These are phyloP conservation scores for Candida glaebosa DNA, from an alignment of 805 yeast genomes.

Conservation along the genomic window DNA sequence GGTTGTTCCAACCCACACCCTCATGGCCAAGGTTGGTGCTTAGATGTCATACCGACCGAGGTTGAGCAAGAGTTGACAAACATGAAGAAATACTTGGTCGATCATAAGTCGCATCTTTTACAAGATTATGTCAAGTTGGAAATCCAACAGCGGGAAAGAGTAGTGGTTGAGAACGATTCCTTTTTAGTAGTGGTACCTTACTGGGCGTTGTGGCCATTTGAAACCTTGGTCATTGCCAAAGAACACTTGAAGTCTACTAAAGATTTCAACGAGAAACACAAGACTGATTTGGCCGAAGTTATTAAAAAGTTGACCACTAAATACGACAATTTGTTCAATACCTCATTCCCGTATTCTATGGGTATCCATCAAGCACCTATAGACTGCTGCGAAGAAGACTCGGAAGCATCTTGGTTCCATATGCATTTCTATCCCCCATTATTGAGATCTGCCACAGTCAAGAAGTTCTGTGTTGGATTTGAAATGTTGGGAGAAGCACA, in stretches of 20 bases:
- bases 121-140: slow-evolving; percentile 63
- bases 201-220: slow-evolving; percentile 86
- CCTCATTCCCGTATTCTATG: slow-evolving; percentile 78
- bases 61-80: slow-evolving; percentile 55
- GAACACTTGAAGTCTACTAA: slow-evolving; percentile 48
- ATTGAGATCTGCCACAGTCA: slow-evolving; percentile 68
- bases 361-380: slow-evolving; percentile 77
- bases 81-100: slow-evolving; percentile 43
- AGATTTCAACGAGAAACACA: slow-evolving; percentile 46
- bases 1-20: slow-evolving; percentile 83
- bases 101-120: slow-evolving; percentile 46
- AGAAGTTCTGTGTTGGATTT: slow-evolving; percentile 73
- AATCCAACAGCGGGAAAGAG: slow-evolving; percentile 45
- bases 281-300: slow-evolving; percentile 52
- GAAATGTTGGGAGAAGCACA: slow-evolving; percentile 69
- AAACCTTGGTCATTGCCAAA: slow-evolving; percentile 61
- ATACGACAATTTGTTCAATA: slow-evolving; percentile 67
- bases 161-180: slow-evolving; percentile 57
- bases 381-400: slow-evolving; percentile 38
- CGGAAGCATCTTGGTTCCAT: slow-evolving; percentile 51
- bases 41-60: slow-evolving; percentile 62
- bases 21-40: slow-evolving; percentile 80
- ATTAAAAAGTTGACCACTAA: slow-evolving; percentile 53
- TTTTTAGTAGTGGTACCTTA: slow-evolving; percentile 71
- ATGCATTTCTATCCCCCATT: slow-evolving; percentile 80